phyloP scores from a whole-genome alignment of 2,329 filamentous ascomycete genomes.

The Fusarium globosum region DNA sequence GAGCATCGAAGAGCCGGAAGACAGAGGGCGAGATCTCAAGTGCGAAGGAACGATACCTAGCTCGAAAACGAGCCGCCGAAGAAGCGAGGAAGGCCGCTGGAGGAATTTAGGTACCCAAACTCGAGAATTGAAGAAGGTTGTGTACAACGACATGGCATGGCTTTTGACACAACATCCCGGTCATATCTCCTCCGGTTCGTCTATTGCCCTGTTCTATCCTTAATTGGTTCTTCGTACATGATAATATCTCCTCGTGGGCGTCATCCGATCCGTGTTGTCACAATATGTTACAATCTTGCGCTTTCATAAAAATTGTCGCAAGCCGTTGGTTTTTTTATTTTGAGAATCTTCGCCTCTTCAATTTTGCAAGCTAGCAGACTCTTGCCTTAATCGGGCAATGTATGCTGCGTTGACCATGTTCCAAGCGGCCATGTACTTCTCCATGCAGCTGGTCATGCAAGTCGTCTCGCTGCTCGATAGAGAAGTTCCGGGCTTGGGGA shows the following conservation, averaged over 20 bases:
- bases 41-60: conserved; percentile 82
- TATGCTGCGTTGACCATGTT: conserved; percentile 78
- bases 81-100: conserved; percentile 63
- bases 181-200: conserved; percentile 26
- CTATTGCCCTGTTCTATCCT: conserved; percentile 36
- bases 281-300: conserved; percentile 44
- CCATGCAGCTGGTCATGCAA: conserved; percentile 82
- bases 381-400: conserved; percentile 71
- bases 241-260: not conserved
- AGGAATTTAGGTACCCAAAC: conserved; percentile 48
- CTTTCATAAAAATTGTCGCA: conserved; percentile 7
- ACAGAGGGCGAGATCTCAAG: conserved; percentile 80
- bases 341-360: not conserved
- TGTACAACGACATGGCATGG: conserved; percentile 25
- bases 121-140: conserved; percentile 22
- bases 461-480: conserved; percentile 75
- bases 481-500: conserved; percentile 74
- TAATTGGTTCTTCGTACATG: conserved; percentile 18
- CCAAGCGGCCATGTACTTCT: conserved; percentile 87
- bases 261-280: conserved; percentile 29
- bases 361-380: conserved; percentile 50
- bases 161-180: conserved; percentile 30
- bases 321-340: conserved; percentile 7
- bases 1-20: conserved; percentile 79
- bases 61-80: conserved; percentile 79